Evolutionary conservation across 2,329 filamentous ascomycete species (phyloP).

Genomic region (Septoria linicola): DNA sequence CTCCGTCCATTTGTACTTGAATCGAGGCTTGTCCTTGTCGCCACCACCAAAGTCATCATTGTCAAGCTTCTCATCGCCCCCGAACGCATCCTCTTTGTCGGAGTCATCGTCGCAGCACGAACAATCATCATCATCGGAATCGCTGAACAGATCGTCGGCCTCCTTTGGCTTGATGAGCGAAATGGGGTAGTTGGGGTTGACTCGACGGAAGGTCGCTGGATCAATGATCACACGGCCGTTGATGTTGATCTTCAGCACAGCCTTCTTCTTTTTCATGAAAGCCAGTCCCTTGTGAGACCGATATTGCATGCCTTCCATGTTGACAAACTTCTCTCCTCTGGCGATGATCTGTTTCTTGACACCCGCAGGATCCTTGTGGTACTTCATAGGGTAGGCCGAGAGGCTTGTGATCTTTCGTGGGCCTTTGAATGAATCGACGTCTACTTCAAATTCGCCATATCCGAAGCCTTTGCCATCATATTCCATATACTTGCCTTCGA

Average conservation of each 20-base stretch:
- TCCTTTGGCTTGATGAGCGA: slow-evolving; percentile 68
- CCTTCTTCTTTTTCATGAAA: slow-evolving; percentile 77
- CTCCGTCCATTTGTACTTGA: slow-evolving; percentile 44
- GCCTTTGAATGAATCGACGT: slow-evolving; percentile 75
- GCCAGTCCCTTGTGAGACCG: slow-evolving; percentile 79
- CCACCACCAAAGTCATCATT: slow-evolving; percentile 53
- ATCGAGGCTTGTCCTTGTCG: slow-evolving; percentile 39
- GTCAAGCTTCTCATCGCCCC: slow-evolving; percentile 49
- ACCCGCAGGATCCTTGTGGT: slow-evolving; percentile 69
- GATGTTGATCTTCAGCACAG: slow-evolving; percentile 75
- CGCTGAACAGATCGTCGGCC: slow-evolving; percentile 52
- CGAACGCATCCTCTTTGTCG: slow-evolving; percentile 43
- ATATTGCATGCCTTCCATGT: slow-evolving; percentile 79
- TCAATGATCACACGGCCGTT: slow-evolving; percentile 89
- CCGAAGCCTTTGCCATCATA: slow-evolving; percentile 87
- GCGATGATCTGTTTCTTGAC: slow-evolving; percentile 68
- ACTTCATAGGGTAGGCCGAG: slow-evolving; percentile 72
- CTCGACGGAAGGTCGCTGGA: slow-evolving; percentile 74
- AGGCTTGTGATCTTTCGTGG: slow-evolving; percentile 79
- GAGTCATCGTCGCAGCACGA: slow-evolving; percentile 43
- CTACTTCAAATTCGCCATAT: slow-evolving; percentile 66
- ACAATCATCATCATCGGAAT: slow-evolving; percentile 49
- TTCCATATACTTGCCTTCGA: slow-evolving; percentile 78
- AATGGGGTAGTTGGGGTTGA: slow-evolving; percentile 82
- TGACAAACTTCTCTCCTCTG: slow-evolving; percentile 80